These are phyloP conservation scores for Acanthamoeba sp. DNA, from an alignment of 208 protist genomes.

Conservation along the genomic window DNA sequence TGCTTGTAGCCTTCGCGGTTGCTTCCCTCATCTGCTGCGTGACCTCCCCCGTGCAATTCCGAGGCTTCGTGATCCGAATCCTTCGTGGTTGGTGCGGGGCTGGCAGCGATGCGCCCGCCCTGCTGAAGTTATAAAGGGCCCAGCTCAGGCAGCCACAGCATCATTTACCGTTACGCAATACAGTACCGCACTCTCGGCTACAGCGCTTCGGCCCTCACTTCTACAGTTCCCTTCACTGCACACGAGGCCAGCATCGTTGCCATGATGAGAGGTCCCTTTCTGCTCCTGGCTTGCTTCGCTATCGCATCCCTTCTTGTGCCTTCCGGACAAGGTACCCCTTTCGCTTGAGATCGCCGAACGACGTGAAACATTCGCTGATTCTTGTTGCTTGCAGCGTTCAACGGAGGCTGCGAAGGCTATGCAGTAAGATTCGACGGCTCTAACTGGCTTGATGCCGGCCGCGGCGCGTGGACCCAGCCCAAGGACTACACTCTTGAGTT, in stretches of 20 bases:
- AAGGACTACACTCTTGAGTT: neutral
- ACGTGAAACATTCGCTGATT: neutral
- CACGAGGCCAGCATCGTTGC: neutral
- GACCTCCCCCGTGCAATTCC: neutral
- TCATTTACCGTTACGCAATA: neutral
- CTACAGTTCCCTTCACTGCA: neutral
- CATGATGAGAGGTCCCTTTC: neutral
- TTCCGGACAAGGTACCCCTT: neutral
- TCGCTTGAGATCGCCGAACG: neutral
- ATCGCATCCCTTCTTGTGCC: neutral
- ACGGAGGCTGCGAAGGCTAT: neutral
- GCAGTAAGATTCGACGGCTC: neutral
- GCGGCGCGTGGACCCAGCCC: neutral
- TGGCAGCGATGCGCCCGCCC: neutral
- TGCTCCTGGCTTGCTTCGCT: neutral
- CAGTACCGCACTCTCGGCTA: neutral
- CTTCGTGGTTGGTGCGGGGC: neutral
- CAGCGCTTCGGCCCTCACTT: neutral
- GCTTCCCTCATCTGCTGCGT: neutral
- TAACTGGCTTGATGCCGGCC: neutral
- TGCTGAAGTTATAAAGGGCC: neutral
- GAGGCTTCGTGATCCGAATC: neutral
- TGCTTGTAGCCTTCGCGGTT: neutral
- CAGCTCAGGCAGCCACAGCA: no score
- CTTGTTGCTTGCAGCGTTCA: neutral